Evolutionary conservation across 345 rosid genomes (phyloP), one percentile per base, ranked within the genome.

Genomic region (Sisymbrium irio): DNA sequence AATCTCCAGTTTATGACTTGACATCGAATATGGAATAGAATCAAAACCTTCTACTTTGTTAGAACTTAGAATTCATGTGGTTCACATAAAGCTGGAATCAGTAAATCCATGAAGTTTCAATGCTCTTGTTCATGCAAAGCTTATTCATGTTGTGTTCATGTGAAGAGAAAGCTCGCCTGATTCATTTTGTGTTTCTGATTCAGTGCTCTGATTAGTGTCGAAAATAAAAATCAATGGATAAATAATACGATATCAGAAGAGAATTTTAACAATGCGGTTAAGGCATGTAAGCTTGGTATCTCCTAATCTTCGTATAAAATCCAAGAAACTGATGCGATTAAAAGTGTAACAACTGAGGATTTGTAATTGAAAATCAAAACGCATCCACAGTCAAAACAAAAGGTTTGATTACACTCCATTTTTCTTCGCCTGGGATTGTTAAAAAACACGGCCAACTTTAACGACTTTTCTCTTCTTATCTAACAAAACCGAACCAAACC

Each of bases 41-140:
- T 75, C 62, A 32, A 53, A 67, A 32, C 73, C 22, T 40, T 44
- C 9, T 32, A 49, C 69, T 20, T 19, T 74, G 45, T 60, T 40
- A 59, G 15, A 15, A 22, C 57, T 60, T 40, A 59, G 15, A 15
- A 22, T 65, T 39, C 66, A 47, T 65, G 60, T 64, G 13, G 69
- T 19, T 55, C 27, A 11, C 30, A n/a, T 40, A 9, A 22, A 54
- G 40, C 33, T 58, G 19, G 33, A 72, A 46, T 66, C 42, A 58
- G 36, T 58, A 20, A 27, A 47, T 51, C 55, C 37, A 30, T 67
- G 55, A 9, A 41, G 2, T 9, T 14, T 46, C 25, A 27, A 2
- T 39, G 42, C 14, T 49, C 22, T 44, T 45, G 60, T 27, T 17
- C 28, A 20, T 33, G 35, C 49, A 11, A 70, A 7, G 35, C 33